Evolutionary conservation across 139 green algal genomes (phyloP).

Genomic region (Ostreobium quekettii): DNA sequence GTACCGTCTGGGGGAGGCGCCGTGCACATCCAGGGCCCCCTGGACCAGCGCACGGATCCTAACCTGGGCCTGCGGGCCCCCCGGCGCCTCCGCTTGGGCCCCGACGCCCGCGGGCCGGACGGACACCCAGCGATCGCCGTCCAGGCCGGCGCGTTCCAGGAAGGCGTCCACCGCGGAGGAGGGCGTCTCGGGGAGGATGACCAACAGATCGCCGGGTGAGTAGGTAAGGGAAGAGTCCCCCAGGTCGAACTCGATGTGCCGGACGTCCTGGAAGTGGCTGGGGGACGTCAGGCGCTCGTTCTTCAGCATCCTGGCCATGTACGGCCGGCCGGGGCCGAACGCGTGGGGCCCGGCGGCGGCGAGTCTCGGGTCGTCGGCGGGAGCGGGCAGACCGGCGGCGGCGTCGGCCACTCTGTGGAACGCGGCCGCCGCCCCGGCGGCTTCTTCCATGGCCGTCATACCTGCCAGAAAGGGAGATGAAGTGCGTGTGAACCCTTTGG

Average conservation of each 20-base stretch:
- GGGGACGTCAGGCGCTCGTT: slow-evolving; percentile 63
- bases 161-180: slow-evolving; percentile 30
- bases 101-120: slow-evolving; percentile 28
- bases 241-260: slow-evolving; percentile 69
- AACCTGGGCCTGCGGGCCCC: neutral
- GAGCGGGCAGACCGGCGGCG: neutral
- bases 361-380: neutral
- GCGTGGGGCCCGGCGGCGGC: neutral
- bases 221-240: slow-evolving; percentile 40
- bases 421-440: neutral
- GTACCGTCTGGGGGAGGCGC: slow-evolving; percentile 64
- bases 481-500: too few species aligned
- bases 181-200: slow-evolving; percentile 52
- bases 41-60: slow-evolving; percentile 34
- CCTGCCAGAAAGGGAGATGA: too few species aligned
- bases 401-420: neutral
- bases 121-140: slow-evolving; percentile 31
- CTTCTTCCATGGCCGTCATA: slow-evolving; percentile 9
- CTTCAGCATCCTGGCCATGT: slow-evolving; percentile 40
- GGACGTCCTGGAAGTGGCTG: slow-evolving; percentile 73
- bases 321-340: slow-evolving; percentile 41
- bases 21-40: slow-evolving; percentile 70
- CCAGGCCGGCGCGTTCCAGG: slow-evolving; percentile 35
- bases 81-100: slow-evolving; percentile 1
- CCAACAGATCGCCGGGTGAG: slow-evolving; percentile 69